Conservation (phyloP, 768 basidiomycete genomes). For the Auriscalpium microsporum region DNA sequence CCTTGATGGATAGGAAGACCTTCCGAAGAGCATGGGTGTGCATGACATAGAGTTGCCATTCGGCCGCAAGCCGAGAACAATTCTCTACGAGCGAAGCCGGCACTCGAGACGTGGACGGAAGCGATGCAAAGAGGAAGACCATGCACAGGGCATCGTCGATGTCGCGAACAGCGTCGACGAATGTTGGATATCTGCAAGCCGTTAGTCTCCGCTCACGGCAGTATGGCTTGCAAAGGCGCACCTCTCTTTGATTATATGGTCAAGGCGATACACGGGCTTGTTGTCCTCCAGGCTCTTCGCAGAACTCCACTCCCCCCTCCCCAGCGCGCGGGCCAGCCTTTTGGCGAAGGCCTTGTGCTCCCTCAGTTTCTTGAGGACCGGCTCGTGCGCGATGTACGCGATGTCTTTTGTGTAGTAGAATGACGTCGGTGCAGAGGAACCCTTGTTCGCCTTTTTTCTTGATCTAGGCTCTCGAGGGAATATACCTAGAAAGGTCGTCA, state of each 20-base stretch:
- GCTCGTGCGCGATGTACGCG: conserved; percentile 93
- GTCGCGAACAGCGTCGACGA: conserved; percentile 90
- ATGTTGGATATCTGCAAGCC: conserved; percentile 80
- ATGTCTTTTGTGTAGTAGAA: conserved; percentile 99
- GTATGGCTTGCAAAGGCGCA: conserved; percentile 26
- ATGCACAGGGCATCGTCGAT: conserved; percentile 97
- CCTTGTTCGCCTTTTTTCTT: conserved; percentile 93
- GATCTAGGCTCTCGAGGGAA: conserved; percentile 93
- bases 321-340: conserved; percentile 87
- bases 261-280: conserved; percentile 83
- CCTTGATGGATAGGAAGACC: conserved; percentile 94
- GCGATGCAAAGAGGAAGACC: conserved; percentile 83
- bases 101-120: conserved; percentile 80
- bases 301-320: conserved; percentile 88
- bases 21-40: conserved; percentile 78
- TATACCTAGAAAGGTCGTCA: conserved; percentile 55
- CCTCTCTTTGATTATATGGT: conserved; percentile 98
- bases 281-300: conserved; percentile 92
- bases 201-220: conserved; percentile 1
- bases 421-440: conserved; percentile 91
- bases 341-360: conserved; percentile 99
- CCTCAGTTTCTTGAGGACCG: conserved; percentile 83
- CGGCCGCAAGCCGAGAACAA: conserved; percentile 80
- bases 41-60: conserved; percentile 97
- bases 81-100: conserved; percentile 82